Conservation (phyloP, 2,329 filamentous ascomycete genomes). For the Alternaria metachromatica region DNA sequence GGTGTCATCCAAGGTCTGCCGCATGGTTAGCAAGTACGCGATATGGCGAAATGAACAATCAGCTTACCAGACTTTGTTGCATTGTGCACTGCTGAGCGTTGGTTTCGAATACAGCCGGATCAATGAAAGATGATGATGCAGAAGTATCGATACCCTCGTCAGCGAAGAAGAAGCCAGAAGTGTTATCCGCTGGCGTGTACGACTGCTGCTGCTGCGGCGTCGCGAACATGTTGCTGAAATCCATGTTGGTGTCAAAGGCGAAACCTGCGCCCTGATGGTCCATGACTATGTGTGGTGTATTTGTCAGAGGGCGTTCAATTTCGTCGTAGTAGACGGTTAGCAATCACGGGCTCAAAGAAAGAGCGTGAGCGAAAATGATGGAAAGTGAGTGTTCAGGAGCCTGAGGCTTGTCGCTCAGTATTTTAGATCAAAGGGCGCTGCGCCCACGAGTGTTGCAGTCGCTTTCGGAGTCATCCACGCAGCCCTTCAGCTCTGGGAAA, state of each 20-base stretch:
- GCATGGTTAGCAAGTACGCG: constrained; percentile 11
- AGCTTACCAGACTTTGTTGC: constrained; percentile 39
- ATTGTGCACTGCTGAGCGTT: constrained; percentile 31
- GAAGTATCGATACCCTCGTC: constrained; percentile 47
- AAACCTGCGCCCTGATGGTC: constrained; percentile 38
- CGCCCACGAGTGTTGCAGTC: constrained; percentile 13
- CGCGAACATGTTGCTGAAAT: constrained; percentile 37
- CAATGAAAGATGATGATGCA: constrained; percentile 23
- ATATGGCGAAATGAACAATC: background rate
- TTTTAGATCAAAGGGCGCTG: constrained; percentile 36
- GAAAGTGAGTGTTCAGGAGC: constrained; percentile 39
- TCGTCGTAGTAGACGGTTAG: constrained; percentile 19
- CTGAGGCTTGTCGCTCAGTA: constrained; percentile 36
- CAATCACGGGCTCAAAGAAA: constrained; percentile 26
- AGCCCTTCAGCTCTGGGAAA: constrained; percentile 23
- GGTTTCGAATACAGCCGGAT: constrained; percentile 27
- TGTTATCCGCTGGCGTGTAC: constrained; percentile 41
- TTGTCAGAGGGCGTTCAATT: constrained; percentile 27
- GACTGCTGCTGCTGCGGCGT: constrained; percentile 23
- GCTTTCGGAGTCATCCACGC: constrained; percentile 24
- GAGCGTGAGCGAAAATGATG: constrained; percentile 33
- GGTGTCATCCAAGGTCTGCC: constrained; percentile 44
- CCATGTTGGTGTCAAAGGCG: constrained; percentile 42
- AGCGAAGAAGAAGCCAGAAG: constrained; percentile 39
- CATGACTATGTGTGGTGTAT: constrained; percentile 25